A percentile compares a stretch with the other conserved stretches of the same genome.
These are phyloP conservation scores for Suhomyces sp. DNA, from an alignment of 805 yeast species.

Conservation along the genomic window DNA sequence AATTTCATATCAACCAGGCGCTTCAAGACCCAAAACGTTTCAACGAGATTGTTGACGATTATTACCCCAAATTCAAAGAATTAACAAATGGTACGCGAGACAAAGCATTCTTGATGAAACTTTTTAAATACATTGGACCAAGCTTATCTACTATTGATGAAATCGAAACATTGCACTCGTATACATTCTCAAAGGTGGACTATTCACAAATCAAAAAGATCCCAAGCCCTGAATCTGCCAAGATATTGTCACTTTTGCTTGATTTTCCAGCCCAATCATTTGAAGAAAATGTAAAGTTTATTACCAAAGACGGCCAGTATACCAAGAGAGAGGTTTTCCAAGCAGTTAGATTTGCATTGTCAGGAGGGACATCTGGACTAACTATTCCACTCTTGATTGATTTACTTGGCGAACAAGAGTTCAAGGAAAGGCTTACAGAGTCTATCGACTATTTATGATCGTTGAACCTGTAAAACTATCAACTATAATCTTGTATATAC, in stretches of 20 bases:
- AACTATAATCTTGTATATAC: too few relatives aligned
- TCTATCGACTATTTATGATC: neutral
- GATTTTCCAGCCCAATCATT: slow-evolving; percentile 12
- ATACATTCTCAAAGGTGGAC: slow-evolving; percentile 44
- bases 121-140: slow-evolving; percentile 47
- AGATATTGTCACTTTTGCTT: slow-evolving; percentile 16
- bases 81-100: slow-evolving; percentile 14
- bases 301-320: slow-evolving; percentile 4
- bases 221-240: slow-evolving; percentile 14
- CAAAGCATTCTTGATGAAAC: slow-evolving; percentile 33
- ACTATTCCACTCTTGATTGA: slow-evolving; percentile 58
- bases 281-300: slow-evolving; percentile 13
- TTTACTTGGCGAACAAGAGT: slow-evolving; percentile 50
- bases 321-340: slow-evolving; percentile 50
- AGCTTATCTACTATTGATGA: slow-evolving; percentile 57
- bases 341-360: slow-evolving; percentile 62
- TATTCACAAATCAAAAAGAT: slow-evolving; percentile 21
- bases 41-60: slow-evolving; percentile 34
- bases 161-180: slow-evolving; percentile 45
- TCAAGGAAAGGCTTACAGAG: slow-evolving; percentile 22
- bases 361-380: slow-evolving; percentile 71
- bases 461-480: too few relatives aligned
- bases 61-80: slow-evolving; percentile 18
- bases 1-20: slow-evolving; percentile 53
- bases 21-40: slow-evolving; percentile 39